Base-by-base conservation (phyloP, 306 rosid genomes). In the Castanea crenata region DNA sequence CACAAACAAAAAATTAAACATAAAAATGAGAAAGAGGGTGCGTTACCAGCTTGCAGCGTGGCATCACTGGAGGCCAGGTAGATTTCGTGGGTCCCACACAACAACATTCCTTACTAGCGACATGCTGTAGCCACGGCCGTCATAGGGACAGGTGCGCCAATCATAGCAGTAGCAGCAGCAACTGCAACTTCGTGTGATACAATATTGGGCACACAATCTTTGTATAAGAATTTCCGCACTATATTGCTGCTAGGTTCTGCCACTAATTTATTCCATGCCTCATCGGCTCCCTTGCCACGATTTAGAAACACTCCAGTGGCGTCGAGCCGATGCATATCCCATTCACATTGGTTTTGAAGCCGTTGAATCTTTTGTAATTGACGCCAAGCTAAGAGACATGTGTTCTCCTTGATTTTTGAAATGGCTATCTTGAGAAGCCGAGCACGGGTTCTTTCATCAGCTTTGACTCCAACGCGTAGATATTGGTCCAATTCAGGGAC, bases 401-500 rank as follows among this genome's bases (percentile, higher is more conserved):
- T 85, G 5, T 87, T 87, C 54, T 77, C 81, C 57, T 87, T 87
- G 10, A 85, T 87, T 16, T 80, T 74, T 0, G 71, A 56, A 65
- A 87, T 75, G 31, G 87, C 90, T 15, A 19, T n/a, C 14, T 67
- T 6, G 9, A 87, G 80, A 38, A 85, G 78, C 32, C 49, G 49
- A 6, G 74, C 54, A n/a, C 78, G 85, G 0, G 77, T 27, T 21
- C 21, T 59, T n/a, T 74, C 57, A 1, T 75, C 63, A 0, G 67
- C 56, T 20, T 1, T 4, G 7, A 35, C 73, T 58, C 82, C 83
- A 0, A 74, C 75, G 1, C 49, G 51, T 4, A 87, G 31, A 34
- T 76, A 77, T 13, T 75, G 75, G 11, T 87, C 83, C 62, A 87
- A 44, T 52, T 87, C 90, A 0, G 90, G 88, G 1, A 85, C 83